Evolutionary conservation across 1,139 yeast genomes (phyloP).

Genomic region (Geotrichum fermentans): DNA sequence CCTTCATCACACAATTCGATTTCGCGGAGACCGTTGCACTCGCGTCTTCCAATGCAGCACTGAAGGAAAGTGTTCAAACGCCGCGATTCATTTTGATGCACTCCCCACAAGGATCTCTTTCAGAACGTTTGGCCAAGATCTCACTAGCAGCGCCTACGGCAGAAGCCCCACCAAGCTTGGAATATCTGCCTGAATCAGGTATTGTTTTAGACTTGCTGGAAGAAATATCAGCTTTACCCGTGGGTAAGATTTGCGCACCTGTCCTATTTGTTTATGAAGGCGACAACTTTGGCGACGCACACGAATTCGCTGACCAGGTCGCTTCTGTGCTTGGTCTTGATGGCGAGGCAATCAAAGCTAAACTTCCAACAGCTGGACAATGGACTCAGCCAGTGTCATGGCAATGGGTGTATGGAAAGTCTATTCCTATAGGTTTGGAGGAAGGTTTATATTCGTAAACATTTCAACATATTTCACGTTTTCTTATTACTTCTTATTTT

Average conservation of each 20-base stretch:
- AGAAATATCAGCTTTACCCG: conserved; percentile 17
- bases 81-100: conserved; percentile 17
- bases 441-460: conserved; percentile 70
- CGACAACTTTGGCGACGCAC: conserved; percentile 76
- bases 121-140: conserved; percentile 25
- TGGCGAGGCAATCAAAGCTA: conserved; percentile 9
- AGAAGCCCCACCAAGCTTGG: conserved; percentile 13
- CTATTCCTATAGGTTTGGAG: conserved; percentile 64
- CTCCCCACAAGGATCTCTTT: conserved; percentile 16
- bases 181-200: conserved; percentile 34
- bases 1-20: conserved; percentile 42
- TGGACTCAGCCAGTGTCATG: conserved; percentile 70
- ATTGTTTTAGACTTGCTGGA: conserved; percentile 29
- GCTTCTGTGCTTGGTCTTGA: conserved; percentile 36
- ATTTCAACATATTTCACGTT: too few species aligned
- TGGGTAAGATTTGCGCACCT: conserved; percentile 26
- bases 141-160: conserved; percentile 18
- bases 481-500: too few species aligned
- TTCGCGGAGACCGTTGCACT: conserved; percentile 53
- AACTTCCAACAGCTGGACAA: conserved; percentile 22
- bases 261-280: conserved; percentile 75
- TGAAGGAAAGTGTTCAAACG: conserved; percentile 21
- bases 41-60: conserved; percentile 64
- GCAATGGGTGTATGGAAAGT: conserved; percentile 79
- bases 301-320: conserved; percentile 45